A percentile compares a stretch with the other conserved stretches of the same genome.
phyloP scores from a whole-genome alignment of 257 asterid genomes.

The Ophiorrhiza pumila region DNA sequence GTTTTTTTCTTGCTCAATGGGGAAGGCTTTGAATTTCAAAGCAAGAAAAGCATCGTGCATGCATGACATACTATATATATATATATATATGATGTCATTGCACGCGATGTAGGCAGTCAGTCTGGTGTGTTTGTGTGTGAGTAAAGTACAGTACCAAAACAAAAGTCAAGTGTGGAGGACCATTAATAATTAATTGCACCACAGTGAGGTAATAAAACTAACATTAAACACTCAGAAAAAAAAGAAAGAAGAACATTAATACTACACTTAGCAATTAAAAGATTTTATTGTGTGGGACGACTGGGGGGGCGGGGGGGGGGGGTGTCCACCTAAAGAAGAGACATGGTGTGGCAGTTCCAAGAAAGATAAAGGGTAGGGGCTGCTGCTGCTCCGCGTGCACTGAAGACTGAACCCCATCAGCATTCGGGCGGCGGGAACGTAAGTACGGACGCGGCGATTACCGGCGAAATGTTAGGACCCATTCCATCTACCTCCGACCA shows the following conservation, averaged over 20 bases:
- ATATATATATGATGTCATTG: neutral
- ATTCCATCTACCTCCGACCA: slow-evolving; percentile 29
- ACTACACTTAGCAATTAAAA: too few species aligned
- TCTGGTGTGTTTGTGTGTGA: too few species aligned
- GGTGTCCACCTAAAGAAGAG: slow-evolving; percentile 47
- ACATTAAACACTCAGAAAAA: too few species aligned
- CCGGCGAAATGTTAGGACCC: slow-evolving; percentile 31
- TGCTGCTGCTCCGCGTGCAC: slow-evolving; percentile 57
- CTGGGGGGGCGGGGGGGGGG: too few species aligned
- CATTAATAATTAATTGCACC: too few species aligned
- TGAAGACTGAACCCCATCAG: slow-evolving; percentile 27
- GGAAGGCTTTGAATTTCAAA: neutral
- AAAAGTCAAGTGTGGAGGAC: neutral
- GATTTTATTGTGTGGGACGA: too few species aligned
- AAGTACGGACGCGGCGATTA: slow-evolving; percentile 51
- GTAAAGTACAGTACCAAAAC: neutral
- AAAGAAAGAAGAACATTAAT: neutral
- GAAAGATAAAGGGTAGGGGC: slow-evolving; percentile 19
- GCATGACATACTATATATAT: neutral
- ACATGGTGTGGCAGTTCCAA: slow-evolving; percentile 43
- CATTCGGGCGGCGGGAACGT: slow-evolving; percentile 39
- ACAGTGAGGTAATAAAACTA: too few species aligned
- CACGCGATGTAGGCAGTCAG: neutral
- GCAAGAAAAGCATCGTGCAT: neutral
- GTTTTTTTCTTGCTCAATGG: too few species aligned